Percentiles rank a stretch among this genome's conserved stretches.
These are phyloP conservation scores for Cyberlindnera nakhonratchasimensis DNA, from an alignment of 805 yeast genomes.

Conservation along the genomic window DNA sequence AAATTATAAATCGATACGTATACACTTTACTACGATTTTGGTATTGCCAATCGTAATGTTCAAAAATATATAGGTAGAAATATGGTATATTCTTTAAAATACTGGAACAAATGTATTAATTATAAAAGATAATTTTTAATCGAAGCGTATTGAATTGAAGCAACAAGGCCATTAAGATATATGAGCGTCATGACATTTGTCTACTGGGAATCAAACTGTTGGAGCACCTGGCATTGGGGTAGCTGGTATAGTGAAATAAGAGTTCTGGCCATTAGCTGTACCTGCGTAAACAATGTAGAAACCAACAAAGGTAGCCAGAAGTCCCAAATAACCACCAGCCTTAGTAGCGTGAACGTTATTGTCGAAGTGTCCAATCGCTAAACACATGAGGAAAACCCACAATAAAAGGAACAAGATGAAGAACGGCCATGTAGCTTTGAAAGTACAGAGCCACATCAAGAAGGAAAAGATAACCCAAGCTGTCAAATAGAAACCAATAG, in stretches of 20 bases:
- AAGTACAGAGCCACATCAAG: conserved; percentile 52
- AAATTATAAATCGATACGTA: too few relatives aligned
- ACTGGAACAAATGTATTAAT: too few relatives aligned
- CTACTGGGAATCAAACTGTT: conserved; percentile 24
- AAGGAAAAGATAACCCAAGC: conserved; percentile 68
- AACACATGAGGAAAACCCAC: conserved; percentile 50
- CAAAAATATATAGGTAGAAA: too few relatives aligned
- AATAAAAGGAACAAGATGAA: conserved; percentile 51
- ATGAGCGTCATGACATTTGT: not conserved
- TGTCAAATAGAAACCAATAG: conserved; percentile 53
- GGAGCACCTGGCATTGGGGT: conserved; percentile 49
- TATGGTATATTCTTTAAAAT: too few relatives aligned
- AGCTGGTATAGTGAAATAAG: conserved; percentile 52
- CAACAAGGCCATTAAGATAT: too few relatives aligned
- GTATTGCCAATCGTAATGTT: too few relatives aligned
- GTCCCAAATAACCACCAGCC: conserved; percentile 64
- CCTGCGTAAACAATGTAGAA: conserved; percentile 66
- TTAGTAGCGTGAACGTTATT: conserved; percentile 38
- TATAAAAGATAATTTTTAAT: too few relatives aligned
- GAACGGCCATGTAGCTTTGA: conserved; percentile 58
- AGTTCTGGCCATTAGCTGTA: conserved; percentile 54
- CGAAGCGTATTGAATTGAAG: too few relatives aligned
- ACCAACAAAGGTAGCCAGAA: conserved; percentile 52
- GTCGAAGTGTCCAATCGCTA: conserved; percentile 51
- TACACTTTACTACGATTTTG: too few relatives aligned